Base-by-base conservation (phyloP, 2,329 filamentous ascomycete species). In the Hymenoscyphus fraxineus region DNA sequence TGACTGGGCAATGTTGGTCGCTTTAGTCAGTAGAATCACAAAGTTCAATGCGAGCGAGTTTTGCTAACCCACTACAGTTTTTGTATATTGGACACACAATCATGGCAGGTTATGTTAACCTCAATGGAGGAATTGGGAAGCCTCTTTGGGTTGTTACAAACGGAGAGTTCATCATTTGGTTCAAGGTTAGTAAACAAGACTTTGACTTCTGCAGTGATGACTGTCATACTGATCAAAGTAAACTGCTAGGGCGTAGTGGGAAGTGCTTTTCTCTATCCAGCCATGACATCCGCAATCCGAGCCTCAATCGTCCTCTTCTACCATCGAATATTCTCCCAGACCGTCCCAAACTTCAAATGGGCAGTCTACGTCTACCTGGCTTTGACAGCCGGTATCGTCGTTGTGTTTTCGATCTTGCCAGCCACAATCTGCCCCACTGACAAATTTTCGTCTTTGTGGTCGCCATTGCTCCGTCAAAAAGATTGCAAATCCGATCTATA, bases 41-140 rank as follows among this genome's bases (percentile, higher is more conserved):
- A 27, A 57, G 4, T 57, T 16, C 13, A 19, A 38, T n/a, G 4
- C 10, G 13, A 6, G 12, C 2, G 12, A 57, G 32, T 57, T 9
- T 13, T n/a, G 41, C 57, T 59, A 40, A 41, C 57, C 19, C 16
- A 13, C 27, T 57, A 16, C 15, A 59, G 57, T 16, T 41, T 38
- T 38, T 59, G 16, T 59, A 59, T 16, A 59, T 59, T 59, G 57
- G 57, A 19, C 57, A 59, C 22, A 59, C 57, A 22, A 59, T 59
- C 19, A 59, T 59, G 57, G 57, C 57, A 19, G 32, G 35, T 27
- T 59, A 59, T 59, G 57, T 59, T 12, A 59, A 59, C 38, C 16
- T 59, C 6, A 59, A 59, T 19, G 57, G 57, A 9, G 57, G 57
- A 27, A 59, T 59, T 41, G 57, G 57, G 41, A 59, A 59, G 57